Evolutionary conservation across 2,329 filamentous ascomycete genomes (phyloP), one percentile per base, ranked within the genome.

Genomic region (Ilyonectria robusta): DNA sequence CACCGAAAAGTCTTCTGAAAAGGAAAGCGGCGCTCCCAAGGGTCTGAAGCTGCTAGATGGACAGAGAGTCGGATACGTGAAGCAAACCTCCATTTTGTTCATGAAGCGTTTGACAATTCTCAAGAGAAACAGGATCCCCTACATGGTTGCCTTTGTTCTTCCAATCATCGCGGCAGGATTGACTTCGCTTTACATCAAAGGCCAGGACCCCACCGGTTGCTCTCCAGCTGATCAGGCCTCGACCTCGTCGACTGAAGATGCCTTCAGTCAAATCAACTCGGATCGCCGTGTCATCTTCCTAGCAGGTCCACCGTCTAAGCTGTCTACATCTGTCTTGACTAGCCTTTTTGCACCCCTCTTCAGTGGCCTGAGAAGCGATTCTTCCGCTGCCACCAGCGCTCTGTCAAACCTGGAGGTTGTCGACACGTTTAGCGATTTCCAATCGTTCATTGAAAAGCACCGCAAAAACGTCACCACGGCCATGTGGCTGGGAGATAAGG

Each of bases 141-240:
- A 94, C 64, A 76, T 91, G 8, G 89, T 90, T 2, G 94, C 94
- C 1, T 85, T 97, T 42, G 72, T 94, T 1, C 89, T 97, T 13
- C 95, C 95, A 0, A 88, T 98, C 59, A 84, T 94, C 62, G 93
- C 94, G 1, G 92, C 94, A 19, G 94, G 91, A 0, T 82, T 97
- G 17, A 93, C 94, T 0, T 93, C 92, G 4, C 84, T 97, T 2
- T 95, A 95, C 74, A 82, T 98, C 8, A 85, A 87, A 48, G 81
- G 83, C 53, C 90, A 90, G 72, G 72, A 78, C 4, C 84, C 84
- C 1, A 82, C 79, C 0, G 84, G 82, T 2, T 93, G 91, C 75
- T 82, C 84, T 17, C 86, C 88, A 1, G 77, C 78, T 0, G 83
- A 85, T 2, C 82, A 84, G 53, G 74, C 86, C 0, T 85, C 85